These are phyloP conservation scores for Chrysanthemum seticuspe DNA, from an alignment of 129 eudicot genomes.

Conservation along the genomic window DNA sequence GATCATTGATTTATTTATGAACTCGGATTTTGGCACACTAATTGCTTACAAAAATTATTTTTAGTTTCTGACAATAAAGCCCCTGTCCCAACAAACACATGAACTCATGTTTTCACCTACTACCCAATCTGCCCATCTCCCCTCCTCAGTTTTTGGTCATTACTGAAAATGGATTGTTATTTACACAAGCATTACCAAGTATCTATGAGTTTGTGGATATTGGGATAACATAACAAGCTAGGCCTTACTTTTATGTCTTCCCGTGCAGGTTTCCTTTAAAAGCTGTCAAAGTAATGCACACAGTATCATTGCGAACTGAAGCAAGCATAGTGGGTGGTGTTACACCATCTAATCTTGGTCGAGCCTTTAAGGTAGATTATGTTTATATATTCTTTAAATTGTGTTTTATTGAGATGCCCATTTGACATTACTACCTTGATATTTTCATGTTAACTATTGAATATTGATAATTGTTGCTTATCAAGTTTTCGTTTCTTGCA, in stretches of 20 bases:
- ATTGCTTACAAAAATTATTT: background rate
- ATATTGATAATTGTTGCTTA: background rate
- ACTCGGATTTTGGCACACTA: background rate
- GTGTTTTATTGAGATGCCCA: background rate
- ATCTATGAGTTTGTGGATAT: background rate
- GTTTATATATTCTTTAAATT: background rate
- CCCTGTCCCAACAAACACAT: too few relatives aligned
- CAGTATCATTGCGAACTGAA: slow-evolving; percentile 89
- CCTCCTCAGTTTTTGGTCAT: too few relatives aligned
- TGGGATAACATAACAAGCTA: background rate
- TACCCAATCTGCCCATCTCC: too few relatives aligned
- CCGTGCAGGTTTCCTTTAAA: slow-evolving; percentile 80
- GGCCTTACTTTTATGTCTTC: slow-evolving; percentile 18
- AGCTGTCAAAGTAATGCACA: slow-evolving; percentile 98
- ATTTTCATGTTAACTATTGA: background rate
- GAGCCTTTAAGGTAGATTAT: slow-evolving; percentile 68
- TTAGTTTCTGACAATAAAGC: background rate
- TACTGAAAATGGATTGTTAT: slow-evolving; percentile 5
- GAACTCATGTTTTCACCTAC: too few relatives aligned
- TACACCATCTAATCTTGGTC: slow-evolving; percentile 80
- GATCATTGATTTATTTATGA: too few relatives aligned
- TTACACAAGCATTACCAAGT: background rate
- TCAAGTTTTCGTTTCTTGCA: slow-evolving; percentile 40
- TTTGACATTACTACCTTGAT: background rate
- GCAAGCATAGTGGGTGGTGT: slow-evolving; percentile 68